Percentiles rank a stretch among this genome's conserved stretches.
Evolutionary conservation across 331 rosid species (phyloP).

Genomic region (Acacia concinna): DNA sequence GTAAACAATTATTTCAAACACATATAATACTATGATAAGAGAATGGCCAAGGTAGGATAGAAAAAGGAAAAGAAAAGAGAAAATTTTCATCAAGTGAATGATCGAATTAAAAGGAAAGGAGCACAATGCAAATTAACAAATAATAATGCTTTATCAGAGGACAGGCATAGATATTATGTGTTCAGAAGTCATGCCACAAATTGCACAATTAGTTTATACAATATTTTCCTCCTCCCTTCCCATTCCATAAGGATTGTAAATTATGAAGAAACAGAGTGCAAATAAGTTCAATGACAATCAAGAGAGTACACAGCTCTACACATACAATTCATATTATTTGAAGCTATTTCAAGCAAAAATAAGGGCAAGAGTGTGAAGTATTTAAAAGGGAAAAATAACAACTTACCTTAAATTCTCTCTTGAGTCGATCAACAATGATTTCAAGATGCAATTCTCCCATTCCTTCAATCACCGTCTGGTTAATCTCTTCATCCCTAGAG

Average conservation of each 20-base stretch:
- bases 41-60: background rate
- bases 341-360: slow-evolving; percentile 9
- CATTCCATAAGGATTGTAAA: background rate
- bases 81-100: background rate
- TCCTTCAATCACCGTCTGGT: slow-evolving; percentile 96
- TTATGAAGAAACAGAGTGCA: background rate
- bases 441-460: slow-evolving; percentile 99
- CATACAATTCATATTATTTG: slow-evolving; percentile 2
- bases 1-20: background rate
- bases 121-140: slow-evolving; percentile 5
- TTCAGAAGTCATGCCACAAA: slow-evolving; percentile 2
- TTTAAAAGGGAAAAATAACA: slow-evolving; percentile 5
- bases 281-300: slow-evolving; percentile 9
- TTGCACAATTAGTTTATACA: background rate
- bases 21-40: background rate
- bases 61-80: background rate
- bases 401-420: slow-evolving; percentile 85
- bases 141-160: slow-evolving; percentile 7
- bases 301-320: background rate
- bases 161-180: slow-evolving; percentile 11
- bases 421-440: slow-evolving; percentile 91
- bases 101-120: background rate
- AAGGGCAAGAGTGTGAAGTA: background rate
- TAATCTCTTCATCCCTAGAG: slow-evolving; percentile 93
- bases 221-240: slow-evolving; percentile 1